Base-by-base conservation (phyloP, 306 rosid species). In the barrel medic (Medicago truncatula) region DNA sequence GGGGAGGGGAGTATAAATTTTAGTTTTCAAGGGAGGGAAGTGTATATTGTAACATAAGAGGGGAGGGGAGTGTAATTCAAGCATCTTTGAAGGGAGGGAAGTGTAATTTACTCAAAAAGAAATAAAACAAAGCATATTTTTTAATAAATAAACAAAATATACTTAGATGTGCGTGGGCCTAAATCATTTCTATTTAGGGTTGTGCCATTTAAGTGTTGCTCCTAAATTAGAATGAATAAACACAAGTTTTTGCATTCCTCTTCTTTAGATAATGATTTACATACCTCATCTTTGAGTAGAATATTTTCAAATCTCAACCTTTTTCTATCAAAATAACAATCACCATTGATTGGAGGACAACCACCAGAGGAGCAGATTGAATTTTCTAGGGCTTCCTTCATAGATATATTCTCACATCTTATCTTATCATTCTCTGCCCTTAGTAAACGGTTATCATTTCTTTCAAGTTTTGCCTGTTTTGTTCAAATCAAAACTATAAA, bases 391-490 rank as follows among this genome's bases (percentile, higher is more conserved):
- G 98, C 98, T 81, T 91, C 98, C 76, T 90, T 86, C 34, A 91
- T 89, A 39, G 96, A 97, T 28, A 93, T 93, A 83, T 93, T 93
- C 80, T 91, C 97, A 11, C 97, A 93, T 9, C 98, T 88, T 72
- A 93, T 93, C 87, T 89, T 89, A 85, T 93, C 98, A 62, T 93
- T 93, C 89, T 93, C 98, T 7, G 91, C 66, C 43, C 97, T 86
- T 3, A 93, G 94, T 2, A 80, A 67, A 78, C 87, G 67, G 76
- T 91, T 93, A 76, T 91, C 96, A 5, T 91, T 87, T 78, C 98
- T 88, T 77, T 93, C 97, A 57, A 89, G 93, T 75, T 88, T 96
- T 1, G 98, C 94, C 98, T 93, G 87, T 68, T 77, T 75, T 53
- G 58, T 67, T 70, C n/a, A 23, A 23, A 63, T 21, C 68, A 15